Conservation (phyloP, 2,329 filamentous ascomycete species). For the Teratosphaeria pseudoeucalypti region DNA sequence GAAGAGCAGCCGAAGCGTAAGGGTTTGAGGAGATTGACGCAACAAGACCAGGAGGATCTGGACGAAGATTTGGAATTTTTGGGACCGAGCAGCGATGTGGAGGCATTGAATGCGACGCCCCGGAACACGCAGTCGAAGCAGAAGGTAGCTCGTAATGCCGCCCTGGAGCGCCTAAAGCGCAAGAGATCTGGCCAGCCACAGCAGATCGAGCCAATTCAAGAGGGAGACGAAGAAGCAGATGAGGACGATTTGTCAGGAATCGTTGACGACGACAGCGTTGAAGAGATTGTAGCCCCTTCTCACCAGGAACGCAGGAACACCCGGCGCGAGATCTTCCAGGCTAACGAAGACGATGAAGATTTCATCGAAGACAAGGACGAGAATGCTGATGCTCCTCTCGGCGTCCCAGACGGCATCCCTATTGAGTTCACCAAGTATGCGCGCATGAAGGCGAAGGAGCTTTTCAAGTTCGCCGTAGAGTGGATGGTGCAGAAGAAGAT, state of each 20-base stretch:
- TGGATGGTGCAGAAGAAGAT: constrained; percentile 76
- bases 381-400: constrained; percentile 43
- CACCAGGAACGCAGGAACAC: neutral
- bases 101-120: constrained; percentile 12
- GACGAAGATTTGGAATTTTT: constrained; percentile 38
- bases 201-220: constrained; percentile 5
- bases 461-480: constrained; percentile 64
- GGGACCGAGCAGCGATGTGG: constrained; percentile 22
- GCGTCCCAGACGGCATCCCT: constrained; percentile 51
- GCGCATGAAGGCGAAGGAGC: constrained; percentile 57
- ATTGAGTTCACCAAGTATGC: constrained; percentile 58
- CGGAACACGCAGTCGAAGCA: constrained; percentile 19
- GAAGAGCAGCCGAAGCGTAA: constrained; percentile 1
- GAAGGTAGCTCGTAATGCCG: constrained; percentile 30
- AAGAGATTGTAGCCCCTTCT: constrained; percentile 29
- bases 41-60: constrained; percentile 32
- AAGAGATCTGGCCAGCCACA: constrained; percentile 26
- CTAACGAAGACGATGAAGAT: constrained; percentile 46
- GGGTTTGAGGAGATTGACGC: constrained; percentile 11
- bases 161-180: constrained; percentile 35
- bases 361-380: constrained; percentile 49
- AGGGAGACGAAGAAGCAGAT: constrained; percentile 19
- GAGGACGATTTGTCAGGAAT: constrained; percentile 19
- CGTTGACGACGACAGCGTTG: constrained; percentile 39
- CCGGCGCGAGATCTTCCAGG: constrained; percentile 37